Evolutionary conservation across 805 yeast genomes (phyloP), one percentile per base, ranked within the genome.

Genomic region (Brettanomyces bruxellensis): DNA sequence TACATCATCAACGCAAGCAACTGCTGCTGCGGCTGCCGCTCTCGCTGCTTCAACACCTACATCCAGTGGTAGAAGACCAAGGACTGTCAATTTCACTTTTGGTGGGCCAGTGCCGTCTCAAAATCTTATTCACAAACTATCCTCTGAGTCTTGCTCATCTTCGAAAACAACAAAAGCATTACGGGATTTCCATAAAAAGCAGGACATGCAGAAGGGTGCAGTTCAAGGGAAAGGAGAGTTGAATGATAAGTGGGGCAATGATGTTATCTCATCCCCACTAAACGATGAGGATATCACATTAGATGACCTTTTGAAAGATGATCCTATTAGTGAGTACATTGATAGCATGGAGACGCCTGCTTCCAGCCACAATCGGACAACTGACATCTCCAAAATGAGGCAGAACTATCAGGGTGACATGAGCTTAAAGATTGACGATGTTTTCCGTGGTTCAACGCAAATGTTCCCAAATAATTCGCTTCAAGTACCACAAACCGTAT

Each of bases 221-320:
- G 11, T 35, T 35, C 7, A n/a, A 8, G 8, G 13, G 14, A 4
- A n/a, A 35, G 38, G 23, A n/a, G 7, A 18, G 7, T 2, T n/a
- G 14, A 8, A 7, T n/a, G 13, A 18, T 7, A 35, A 35, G 13
- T 35, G 32, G 32, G 2, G 9, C 32, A 28, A 9, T 28, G 7
- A 6, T 28, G 32, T 9, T 28, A 9, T 28, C 9, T 28, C 32
- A 28, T 28, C 32, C 7, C 11, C 18, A 7, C 8, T 35, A 7
- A 18, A 35, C 38, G 38, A 38, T 23, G 41, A 38, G 7, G 25
- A 38, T 22, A 41, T 41, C 13, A 43, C 46, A 4, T 28, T 43
- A 18, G 46, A 43, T 8, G 41, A 43, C 13, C 24, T 43, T 7
- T 36, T 43, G n/a, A 25, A 38, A n/a, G 46, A 43, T 12, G 46